These are phyloP conservation scores for Elongisporangium anandrum DNA, from an alignment of 352 stramenopile genomes.

Conservation along the genomic window DNA sequence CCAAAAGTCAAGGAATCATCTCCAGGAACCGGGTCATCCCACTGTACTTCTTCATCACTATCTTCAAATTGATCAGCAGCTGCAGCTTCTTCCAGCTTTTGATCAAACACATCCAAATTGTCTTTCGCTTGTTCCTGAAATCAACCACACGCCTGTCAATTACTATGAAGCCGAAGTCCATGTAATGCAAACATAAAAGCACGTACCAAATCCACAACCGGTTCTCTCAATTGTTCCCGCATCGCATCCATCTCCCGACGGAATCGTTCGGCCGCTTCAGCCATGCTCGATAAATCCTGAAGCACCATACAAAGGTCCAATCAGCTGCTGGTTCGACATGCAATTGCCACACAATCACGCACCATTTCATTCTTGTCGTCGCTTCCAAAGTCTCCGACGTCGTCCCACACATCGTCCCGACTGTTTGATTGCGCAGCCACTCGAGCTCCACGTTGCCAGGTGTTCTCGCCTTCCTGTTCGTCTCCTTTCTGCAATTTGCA, in stretches of 20 bases:
- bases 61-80: slow-evolving; percentile 80
- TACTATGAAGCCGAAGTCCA: neutral
- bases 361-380: slow-evolving; percentile 62
- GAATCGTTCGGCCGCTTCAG: slow-evolving; percentile 75
- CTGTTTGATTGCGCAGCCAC: slow-evolving; percentile 24
- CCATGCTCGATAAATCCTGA: slow-evolving; percentile 79
- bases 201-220: slow-evolving; percentile 27
- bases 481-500: slow-evolving; percentile 19
- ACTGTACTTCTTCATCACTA: slow-evolving; percentile 69
- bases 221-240: slow-evolving; percentile 43
- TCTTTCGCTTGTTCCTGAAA: slow-evolving; percentile 37
- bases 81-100: slow-evolving; percentile 72
- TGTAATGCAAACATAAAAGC: neutral
- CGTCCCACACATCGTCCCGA: slow-evolving; percentile 73
- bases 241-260: slow-evolving; percentile 84
- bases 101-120: slow-evolving; percentile 72
- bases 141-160: slow-evolving; percentile 7
- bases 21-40: slow-evolving; percentile 38
- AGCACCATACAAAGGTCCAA: neutral
- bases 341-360: slow-evolving; percentile 10
- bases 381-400: slow-evolving; percentile 44
- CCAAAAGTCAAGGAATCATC: slow-evolving; percentile 4
- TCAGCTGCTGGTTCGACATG: slow-evolving; percentile 1
- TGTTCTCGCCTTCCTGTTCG: slow-evolving; percentile 33
- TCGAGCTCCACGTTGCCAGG: slow-evolving; percentile 54